Base-by-base conservation (phyloP, 1,284 basidiomycete genomes). In the Ustilago trichophora region DNA sequence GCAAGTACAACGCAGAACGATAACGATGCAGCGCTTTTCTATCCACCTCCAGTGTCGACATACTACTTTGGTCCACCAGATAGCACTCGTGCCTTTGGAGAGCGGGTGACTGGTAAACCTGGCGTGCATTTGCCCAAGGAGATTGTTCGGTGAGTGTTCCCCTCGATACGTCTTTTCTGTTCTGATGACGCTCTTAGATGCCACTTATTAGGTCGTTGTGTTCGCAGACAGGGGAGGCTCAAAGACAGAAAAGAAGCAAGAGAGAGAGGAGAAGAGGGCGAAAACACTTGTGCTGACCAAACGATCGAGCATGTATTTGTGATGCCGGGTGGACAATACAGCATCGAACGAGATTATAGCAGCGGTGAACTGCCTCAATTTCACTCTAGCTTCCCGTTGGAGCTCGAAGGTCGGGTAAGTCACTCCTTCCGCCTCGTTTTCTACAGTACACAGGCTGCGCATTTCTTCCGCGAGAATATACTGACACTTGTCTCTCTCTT, bases 71-170 rank as follows among this genome's bases (percentile, higher is more conserved):
- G 71, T 0, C 64, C 73, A 6, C 75, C 75, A 3, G 43, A 35
- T 10, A 16, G 40, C 3, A 47, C 29, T 89, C 18, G 83, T 86
- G 91, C 90, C 22, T 93, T 87, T 77, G 90, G 90, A 3, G 88
- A 88, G 1, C 82, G 85, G 15, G 90, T 91, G 1, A 82, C 88
- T n/a, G 91, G 91, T 2, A 88, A 88, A 49, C 88, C 92, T 52
- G 90, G 90, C 6, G 82, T 89, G 19, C 89, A 92, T 77, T 88
- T 90, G 72, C 90, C 91, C n/a, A 87, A 91, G 47, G 91, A 93
- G 82, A 87, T 93, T 57, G 83, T 93, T 54, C 85, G 73, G 72
- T 73, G 19, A 7, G 71, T 50, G 12, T 32, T 15, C 32, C 18
- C 4, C 11, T 25, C 15, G 15, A 12, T 10, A 19, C 18, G 24